Evolutionary conservation across 495 filamentous ascomycete genomes (phyloP), one percentile per base, ranked within the genome.

Genomic region (Copromyces sp.): DNA sequence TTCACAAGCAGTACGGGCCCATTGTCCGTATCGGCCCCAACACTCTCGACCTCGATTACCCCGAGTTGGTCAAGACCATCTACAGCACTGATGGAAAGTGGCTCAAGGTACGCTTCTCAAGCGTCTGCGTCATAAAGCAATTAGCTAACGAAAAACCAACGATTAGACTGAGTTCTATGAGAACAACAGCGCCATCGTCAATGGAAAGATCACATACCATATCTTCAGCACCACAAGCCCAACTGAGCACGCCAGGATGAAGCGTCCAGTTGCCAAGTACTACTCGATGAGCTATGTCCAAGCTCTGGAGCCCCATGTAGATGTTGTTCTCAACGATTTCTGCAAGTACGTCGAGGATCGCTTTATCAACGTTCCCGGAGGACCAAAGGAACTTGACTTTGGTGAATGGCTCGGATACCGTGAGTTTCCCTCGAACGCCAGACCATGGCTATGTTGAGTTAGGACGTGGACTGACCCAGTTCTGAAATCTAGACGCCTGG

Each of bases 21-120:
- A 73, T 87, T n/a, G 84, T 90, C 14, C 85, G 87, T 4, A 73
- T 88, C 38, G 88, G 87, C 0, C 87, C 88, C 6, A 85, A 86
- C 69, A 73, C 76, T 12, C 73, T 89, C 12, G 84, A 82, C n/a
- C 76, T 89, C 3, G 80, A 82, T 32, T 81, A 84, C 70, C 78
- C 80, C 2, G 78, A 74, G 24, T 74, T 77, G 39, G 77, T 85
- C 70, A 75, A 75, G 17, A 74, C 73, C 0, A 75, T 86, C 2
- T 86, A 85, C 75, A 72, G 73, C 68, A 76, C 77, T 4, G 76
- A 79, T 44, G 77, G 71, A 11, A 77, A 75, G 70, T 74, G 79
- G 74, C 68, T 17, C 29, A 80, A 80, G 75, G 78, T 76, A 71
- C 7, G 61, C 69, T 17, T 5, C 29, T 45, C 16, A 53, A 42